Evolutionary conservation across 495 filamentous ascomycete species (phyloP).

Genomic region (Hyaloscypha variabilis): DNA sequence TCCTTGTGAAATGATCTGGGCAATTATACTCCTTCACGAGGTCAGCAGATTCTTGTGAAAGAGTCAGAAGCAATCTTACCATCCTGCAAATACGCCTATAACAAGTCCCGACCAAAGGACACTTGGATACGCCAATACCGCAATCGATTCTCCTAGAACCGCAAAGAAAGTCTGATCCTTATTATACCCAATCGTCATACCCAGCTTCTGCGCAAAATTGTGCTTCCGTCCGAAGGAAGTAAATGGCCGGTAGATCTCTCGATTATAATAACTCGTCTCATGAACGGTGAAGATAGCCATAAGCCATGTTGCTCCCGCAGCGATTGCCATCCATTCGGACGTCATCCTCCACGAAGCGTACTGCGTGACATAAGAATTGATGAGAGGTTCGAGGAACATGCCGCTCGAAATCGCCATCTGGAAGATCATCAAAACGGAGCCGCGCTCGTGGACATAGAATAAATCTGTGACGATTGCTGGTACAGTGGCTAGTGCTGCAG

Average conservation of each 20-base stretch:
- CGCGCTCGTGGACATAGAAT: slow-evolving; percentile 46
- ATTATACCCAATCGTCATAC: slow-evolving; percentile 10
- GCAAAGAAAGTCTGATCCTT: not conserved
- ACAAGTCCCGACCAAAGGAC: not conserved
- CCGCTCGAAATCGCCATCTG: slow-evolving; percentile 22
- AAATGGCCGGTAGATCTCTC: not conserved
- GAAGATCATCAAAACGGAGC: slow-evolving; percentile 35
- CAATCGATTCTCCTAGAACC: not conserved
- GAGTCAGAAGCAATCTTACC: not conserved
- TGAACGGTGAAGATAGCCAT: slow-evolving; percentile 41
- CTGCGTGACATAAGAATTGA: slow-evolving; percentile 43
- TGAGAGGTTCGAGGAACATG: slow-evolving; percentile 42
- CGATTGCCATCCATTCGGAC: slow-evolving; percentile 40
- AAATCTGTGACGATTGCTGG: slow-evolving; percentile 44
- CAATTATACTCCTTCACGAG: not conserved
- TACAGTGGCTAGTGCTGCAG: slow-evolving; percentile 40
- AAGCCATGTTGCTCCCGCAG: slow-evolving; percentile 37
- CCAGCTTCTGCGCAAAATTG: slow-evolving; percentile 6
- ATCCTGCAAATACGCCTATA: not conserved
- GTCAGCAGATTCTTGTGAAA: not conserved
- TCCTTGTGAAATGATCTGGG: not conserved
- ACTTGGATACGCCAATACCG: slow-evolving; percentile 1
- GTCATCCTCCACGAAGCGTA: slow-evolving; percentile 41
- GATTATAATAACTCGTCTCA: slow-evolving; percentile 39
- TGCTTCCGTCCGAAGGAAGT: not conserved